Evolutionary conservation across 169 alveolate genomes (phyloP), one percentile per base, ranked within the genome.

Genomic region (Ichthyophthirius multifiliis): DNA sequence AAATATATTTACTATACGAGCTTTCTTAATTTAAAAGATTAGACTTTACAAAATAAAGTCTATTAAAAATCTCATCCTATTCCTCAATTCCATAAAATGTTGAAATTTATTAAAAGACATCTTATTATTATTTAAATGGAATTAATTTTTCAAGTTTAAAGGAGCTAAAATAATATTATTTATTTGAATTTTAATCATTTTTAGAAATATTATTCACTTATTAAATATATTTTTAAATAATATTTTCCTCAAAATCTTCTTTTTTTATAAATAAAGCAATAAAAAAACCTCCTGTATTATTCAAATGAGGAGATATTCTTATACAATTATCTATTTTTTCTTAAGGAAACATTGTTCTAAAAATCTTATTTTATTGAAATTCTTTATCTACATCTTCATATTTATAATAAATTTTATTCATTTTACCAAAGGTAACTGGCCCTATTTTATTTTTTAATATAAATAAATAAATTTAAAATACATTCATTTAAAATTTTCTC

Each of bases 271-370:
- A 75, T 7, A 94, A 82, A 30, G 98, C 97, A 34, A 98, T 91
- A 86, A 96, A 98, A 89, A 98, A 98, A 4, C 99, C 99, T 34
- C 99, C 98, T 0, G 99, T 97, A 81, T 98, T 95, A 80, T 97
- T 90, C 84, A 94, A 95, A 84, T 97, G 98, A 18, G 99, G 99
- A 39, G 97, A 83, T 16, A 97, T 95, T 79, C 99, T 93, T 45
- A 94, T 89, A 39, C 18, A 86, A 43, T 30, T 78, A 55, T 13
- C 43, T 41, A 44, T 83, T 77, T 20, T 86, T 87, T 43, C 65
- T 88, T 23, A 94, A 93, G 43, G 84, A 91, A 6, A 76, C 90
- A 15, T 95, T 88, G 45, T 77, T 94, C 93, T 84, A 89, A 74
- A 94, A 88, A 76, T 55, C 31, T 55, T 55, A n/a, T 55, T 55